These are phyloP conservation scores for Rhamnella rubrinervis DNA, from an alignment of 331 rosid genomes.

Conservation along the genomic window DNA sequence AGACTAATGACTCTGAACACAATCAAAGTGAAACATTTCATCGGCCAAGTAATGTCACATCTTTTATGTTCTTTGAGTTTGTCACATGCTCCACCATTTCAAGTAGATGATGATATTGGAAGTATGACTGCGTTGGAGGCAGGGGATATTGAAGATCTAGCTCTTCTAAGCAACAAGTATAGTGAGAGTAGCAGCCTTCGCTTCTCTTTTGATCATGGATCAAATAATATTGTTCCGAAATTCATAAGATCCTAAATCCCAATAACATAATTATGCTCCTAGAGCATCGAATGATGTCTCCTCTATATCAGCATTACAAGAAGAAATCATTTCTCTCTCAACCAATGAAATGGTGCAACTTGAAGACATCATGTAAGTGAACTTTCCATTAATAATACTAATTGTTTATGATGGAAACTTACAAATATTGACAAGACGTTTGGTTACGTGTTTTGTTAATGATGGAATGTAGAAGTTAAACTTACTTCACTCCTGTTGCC, in stretches of 20 bases:
- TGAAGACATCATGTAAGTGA: slow-evolving; percentile 47
- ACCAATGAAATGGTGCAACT: slow-evolving; percentile 24
- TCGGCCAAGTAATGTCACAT: slow-evolving; percentile 33
- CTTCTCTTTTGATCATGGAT: slow-evolving; percentile 36
- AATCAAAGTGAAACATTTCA: slow-evolving; percentile 26
- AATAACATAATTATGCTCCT: slow-evolving; percentile 21
- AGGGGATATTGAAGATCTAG: slow-evolving; percentile 91
- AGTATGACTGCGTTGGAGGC: slow-evolving; percentile 69
- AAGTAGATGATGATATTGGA: slow-evolving; percentile 37
- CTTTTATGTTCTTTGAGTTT: slow-evolving; percentile 53
- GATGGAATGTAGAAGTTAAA: background rate
- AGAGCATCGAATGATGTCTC: slow-evolving; percentile 18
- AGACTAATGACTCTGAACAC: slow-evolving; percentile 15
- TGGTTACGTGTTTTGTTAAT: slow-evolving; percentile 1
- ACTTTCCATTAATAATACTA: slow-evolving; percentile 13
- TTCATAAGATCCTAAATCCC: slow-evolving; percentile 32
- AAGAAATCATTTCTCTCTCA: slow-evolving; percentile 28
- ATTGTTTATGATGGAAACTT: background rate
- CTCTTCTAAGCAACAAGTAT: slow-evolving; percentile 54
- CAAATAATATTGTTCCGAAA: slow-evolving; percentile 44
- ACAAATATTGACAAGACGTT: background rate
- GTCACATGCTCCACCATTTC: slow-evolving; percentile 31
- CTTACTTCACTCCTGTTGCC: background rate
- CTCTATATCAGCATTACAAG: slow-evolving; percentile 39
- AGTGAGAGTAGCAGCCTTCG: slow-evolving; percentile 41